A percentile compares a stretch with the other conserved stretches of the same genome.
Evolutionary conservation across 768 basidiomycete species (phyloP).

Genomic region (Leccinum olivaceopallidum): DNA sequence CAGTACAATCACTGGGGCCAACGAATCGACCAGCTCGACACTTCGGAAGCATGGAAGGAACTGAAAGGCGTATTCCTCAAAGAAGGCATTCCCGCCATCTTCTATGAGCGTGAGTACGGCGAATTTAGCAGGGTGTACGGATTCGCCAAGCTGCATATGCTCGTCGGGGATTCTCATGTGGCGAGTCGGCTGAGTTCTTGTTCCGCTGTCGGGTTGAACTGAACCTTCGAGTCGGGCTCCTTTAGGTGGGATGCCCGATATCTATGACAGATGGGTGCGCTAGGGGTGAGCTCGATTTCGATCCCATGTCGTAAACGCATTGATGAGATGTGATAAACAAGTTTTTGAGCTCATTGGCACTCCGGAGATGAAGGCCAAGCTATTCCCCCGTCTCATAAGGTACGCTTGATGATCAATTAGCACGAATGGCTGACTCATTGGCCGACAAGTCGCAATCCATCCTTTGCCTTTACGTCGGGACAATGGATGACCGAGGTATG

Average conservation of each 20-base stretch:
- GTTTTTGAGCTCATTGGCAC: slow-evolving; percentile 70
- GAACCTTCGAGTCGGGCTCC: background rate
- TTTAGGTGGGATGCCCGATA: slow-evolving; percentile 69
- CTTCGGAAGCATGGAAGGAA: slow-evolving; percentile 71
- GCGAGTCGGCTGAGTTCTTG: slow-evolving; percentile 33
- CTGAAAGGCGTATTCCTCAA: slow-evolving; percentile 61
- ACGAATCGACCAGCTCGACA: slow-evolving; percentile 64
- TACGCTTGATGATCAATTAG: slow-evolving; percentile 20
- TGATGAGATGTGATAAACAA: slow-evolving; percentile 12
- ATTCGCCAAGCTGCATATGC: slow-evolving; percentile 64
- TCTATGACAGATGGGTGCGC: slow-evolving; percentile 82
- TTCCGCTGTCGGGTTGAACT: background rate
- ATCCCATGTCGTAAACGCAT: background rate
- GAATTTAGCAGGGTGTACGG: slow-evolving; percentile 63
- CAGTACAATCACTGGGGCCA: slow-evolving; percentile 79
- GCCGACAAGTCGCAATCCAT: slow-evolving; percentile 55
- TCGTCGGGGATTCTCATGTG: slow-evolving; percentile 64
- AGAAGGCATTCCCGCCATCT: slow-evolving; percentile 69
- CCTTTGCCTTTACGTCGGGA: slow-evolving; percentile 65
- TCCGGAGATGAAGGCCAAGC: slow-evolving; percentile 53
- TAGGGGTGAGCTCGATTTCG: slow-evolving; percentile 39
- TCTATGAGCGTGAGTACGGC: slow-evolving; percentile 62
- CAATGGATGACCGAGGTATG: slow-evolving; percentile 84
- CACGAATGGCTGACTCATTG: background rate
- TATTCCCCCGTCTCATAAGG: slow-evolving; percentile 65